These are phyloP conservation scores for Botrytis elliptica DNA, from an alignment of 2,329 filamentous ascomycete genomes.

Conservation along the genomic window DNA sequence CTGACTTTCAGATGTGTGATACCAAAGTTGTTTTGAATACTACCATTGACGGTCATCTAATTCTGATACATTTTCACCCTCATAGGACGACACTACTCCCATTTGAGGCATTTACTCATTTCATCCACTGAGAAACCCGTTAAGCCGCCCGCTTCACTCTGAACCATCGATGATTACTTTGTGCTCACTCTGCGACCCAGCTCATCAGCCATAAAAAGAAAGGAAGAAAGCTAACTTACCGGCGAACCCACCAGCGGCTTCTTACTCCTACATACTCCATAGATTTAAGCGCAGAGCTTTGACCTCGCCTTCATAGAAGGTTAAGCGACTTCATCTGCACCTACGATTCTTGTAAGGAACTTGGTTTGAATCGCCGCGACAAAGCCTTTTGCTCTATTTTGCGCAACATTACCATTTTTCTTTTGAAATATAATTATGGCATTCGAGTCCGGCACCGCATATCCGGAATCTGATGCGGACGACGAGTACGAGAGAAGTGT, in stretches of 20 bases:
- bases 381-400: conserved; percentile 16
- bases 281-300: conserved; percentile 23
- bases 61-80: conserved; percentile 17
- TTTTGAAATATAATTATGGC: conserved; percentile 42
- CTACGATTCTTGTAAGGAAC: conserved; percentile 22
- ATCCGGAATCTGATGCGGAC: conserved; percentile 77
- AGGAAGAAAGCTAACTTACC: neutral
- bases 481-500: conserved; percentile 79
- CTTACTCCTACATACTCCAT: neutral
- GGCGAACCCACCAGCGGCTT: neutral
- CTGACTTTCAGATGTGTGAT: conserved; percentile 5
- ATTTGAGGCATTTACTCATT: neutral
- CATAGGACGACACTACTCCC: neutral
- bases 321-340: conserved; percentile 24
- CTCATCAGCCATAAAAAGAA: neutral
- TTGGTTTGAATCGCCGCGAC: conserved; percentile 20
- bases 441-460: conserved; percentile 65
- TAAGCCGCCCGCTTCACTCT: neutral
- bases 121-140: neutral
- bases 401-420: conserved; percentile 14
- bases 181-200: conserved; percentile 1
- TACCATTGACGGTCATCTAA: neutral
- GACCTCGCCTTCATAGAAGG: conserved; percentile 17
- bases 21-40: conserved; percentile 9
- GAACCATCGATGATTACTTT: neutral